These are phyloP conservation scores for Vachellia collinsii DNA, from an alignment of 306 rosid species.

Conservation along the genomic window DNA sequence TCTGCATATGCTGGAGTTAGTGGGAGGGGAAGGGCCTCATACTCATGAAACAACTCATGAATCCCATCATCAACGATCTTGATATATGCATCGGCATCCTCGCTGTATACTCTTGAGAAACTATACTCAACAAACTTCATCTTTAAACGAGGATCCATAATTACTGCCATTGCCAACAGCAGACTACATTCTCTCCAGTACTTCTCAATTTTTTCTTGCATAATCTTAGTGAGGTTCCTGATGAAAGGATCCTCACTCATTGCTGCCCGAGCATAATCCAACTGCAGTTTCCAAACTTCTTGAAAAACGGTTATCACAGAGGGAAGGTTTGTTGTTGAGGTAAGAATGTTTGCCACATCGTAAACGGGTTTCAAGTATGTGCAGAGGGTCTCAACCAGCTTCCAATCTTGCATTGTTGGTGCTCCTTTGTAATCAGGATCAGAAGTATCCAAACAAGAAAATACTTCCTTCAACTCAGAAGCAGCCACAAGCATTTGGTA, in stretches of 20 bases:
- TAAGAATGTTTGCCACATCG: conserved; percentile 77
- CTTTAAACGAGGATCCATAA: conserved; percentile 96
- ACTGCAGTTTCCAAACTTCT: conserved; percentile 92
- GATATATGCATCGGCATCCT: conserved; percentile 67
- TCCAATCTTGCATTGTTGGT: conserved; percentile 87
- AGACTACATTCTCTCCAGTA: conserved; percentile 88
- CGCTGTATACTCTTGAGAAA: conserved; percentile 80
- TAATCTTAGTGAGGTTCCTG: conserved; percentile 52
- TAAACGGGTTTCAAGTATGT: conserved; percentile 70
- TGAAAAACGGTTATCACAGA: conserved; percentile 74
- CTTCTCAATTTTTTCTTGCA: conserved; percentile 68
- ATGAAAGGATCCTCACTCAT: conserved; percentile 67
- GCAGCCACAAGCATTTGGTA: conserved; percentile 89
- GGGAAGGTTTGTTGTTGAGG: conserved; percentile 59
- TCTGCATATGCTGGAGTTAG: conserved; percentile 82
- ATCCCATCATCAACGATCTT: conserved; percentile 86
- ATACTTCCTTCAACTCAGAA: conserved; percentile 81
- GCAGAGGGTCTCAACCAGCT: conserved; percentile 74
- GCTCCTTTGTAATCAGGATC: conserved; percentile 86
- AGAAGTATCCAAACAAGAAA: conserved; percentile 77
- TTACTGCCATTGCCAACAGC: conserved; percentile 87
- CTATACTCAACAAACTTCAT: conserved; percentile 96
- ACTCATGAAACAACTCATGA: conserved; percentile 88
- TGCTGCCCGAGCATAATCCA: conserved; percentile 65
- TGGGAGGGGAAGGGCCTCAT: conserved; percentile 78